Evolutionary conservation across 257 asterid genomes (phyloP), one percentile per base, ranked within the genome.

Genomic region (Henckelia pumila): DNA sequence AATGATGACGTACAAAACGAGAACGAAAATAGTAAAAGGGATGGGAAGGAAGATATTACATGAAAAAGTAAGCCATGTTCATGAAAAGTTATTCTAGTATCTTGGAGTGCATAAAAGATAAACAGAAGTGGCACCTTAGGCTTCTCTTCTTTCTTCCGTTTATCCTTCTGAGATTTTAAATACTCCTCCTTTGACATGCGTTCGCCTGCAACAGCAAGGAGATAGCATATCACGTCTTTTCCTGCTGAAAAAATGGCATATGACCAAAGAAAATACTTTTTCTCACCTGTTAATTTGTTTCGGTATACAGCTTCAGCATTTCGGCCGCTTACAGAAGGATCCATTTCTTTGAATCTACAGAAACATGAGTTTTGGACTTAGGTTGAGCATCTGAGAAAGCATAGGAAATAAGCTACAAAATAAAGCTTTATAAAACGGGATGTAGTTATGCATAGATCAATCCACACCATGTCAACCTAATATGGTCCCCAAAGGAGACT

Each of bases 141-240:
- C 79, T 88, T 90, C 76, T 88, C 88, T 55, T 86, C 84, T 78
- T 83, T 85, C 80, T 76, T 82, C 68, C 8, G 17, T 59, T 71
- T 76, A 78, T 85, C 83, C 83, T 86, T 81, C 77, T 79, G 83
- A 20, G 86, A 77, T 75, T 84, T 68, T 61, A 85, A 64, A 75
- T 72, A 83, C 74, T 90, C 88, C 52, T 88, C 99, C 84, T 83
- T 90, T n/a, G 96, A 73, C 86, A 93, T 73, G 30, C 95, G 92
- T 63, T 83, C 75, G 63, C 98, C 98, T 89, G 84, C 62, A 76
- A 64, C 37, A 67, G 30, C 75, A 72, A 66, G 69, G 30, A 71
- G 66, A 74, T 56, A 64, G 33, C 56, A 69, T 60, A 67, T 23
- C 37, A 49, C 22, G 24, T 20, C 60, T 9, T 22, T 37, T 50